Evolutionary conservation across 768 basidiomycete genomes (phyloP), one percentile per base, ranked within the genome.

Genomic region (Mycena haematopus): DNA sequence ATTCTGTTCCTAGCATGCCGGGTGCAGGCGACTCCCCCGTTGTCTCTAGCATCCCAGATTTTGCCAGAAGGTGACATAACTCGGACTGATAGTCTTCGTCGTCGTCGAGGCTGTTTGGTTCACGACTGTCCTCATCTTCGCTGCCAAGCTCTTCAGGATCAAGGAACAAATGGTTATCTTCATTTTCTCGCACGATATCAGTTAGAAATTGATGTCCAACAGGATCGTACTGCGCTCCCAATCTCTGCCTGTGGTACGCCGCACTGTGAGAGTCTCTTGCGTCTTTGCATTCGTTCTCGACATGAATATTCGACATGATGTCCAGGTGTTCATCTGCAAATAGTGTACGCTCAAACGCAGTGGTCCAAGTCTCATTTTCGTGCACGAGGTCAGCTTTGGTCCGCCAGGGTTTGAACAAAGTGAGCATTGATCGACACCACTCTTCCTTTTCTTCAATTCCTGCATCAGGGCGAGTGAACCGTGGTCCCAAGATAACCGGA

Each of bases 271-370:
- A 24, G 35, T 59, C 58, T 2, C 51, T 25, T 1, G 58, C 58
- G 13, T 59, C 58, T 25, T 59, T 36, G 24, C 58, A 59, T 17
- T 59, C 50, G 19, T 59, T 59, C 15, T 59, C 58, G 29, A 59
- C 47, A 19, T 59, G 52, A 29, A 59, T 29, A n/a, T 59, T 52
- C 1, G 6, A 7, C 50, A 59, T 59, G 6, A 52, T 52, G 1
- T 3, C 3, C 25, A 13, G 4, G 27, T 21, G 11, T 0, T 51
- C 15, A 10, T 25, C 14, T 5, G n/a, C 11, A 33, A 59, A 59
- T 8, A n/a, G 14, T 7, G 38, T 31, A 1, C 17, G 19, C 0
- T 10, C 15, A 29, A 31, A 59, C 3, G 50, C 58, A 19, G 40
- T 50, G 1, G 4, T 9, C 58, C 58, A 59, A 6, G 40, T 40